Conservation (phyloP, 1,284 basidiomycete species). For the Cryptococcus wingfieldii region DNA sequence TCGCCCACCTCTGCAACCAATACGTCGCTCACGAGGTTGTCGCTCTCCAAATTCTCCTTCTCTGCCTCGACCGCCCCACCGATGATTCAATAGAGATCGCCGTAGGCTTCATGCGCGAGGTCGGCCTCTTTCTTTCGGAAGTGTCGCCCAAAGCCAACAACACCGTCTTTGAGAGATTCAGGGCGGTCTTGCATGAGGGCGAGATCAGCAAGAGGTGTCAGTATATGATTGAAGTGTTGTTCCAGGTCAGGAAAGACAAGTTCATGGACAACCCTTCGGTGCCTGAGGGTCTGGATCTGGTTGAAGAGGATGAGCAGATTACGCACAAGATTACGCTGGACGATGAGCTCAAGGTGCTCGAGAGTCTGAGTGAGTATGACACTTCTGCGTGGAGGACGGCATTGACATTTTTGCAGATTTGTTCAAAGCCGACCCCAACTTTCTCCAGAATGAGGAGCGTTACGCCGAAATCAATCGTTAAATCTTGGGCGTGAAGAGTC, state of each 20-base stretch:
- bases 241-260: conserved; percentile 96
- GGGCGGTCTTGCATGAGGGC: conserved; percentile 92
- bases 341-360: conserved; percentile 88
- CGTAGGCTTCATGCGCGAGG: conserved; percentile 94
- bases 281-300: conserved; percentile 88
- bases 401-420: conserved; percentile 60
- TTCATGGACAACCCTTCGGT: conserved; percentile 97
- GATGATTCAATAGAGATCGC: conserved; percentile 98
- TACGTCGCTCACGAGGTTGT: conserved; percentile 89
- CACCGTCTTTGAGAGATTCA: conserved; percentile 90
- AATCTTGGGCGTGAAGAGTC: conserved; percentile 69
- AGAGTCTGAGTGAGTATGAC: conserved; percentile 75
- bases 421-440: conserved; percentile 91
- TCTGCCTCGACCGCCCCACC: conserved; percentile 90
- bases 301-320: conserved; percentile 96
- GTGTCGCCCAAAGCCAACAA: conserved; percentile 92
- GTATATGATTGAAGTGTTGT: conserved; percentile 99
- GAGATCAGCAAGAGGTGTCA: conserved; percentile 92
- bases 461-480: conserved; percentile 88
- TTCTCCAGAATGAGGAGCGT: conserved; percentile 85
- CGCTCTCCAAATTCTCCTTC: conserved; percentile 88
- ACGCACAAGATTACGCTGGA: conserved; percentile 90
- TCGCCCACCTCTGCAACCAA: conserved; percentile 97
- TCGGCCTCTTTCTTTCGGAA: conserved; percentile 90
- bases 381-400: neutral